A percentile compares a stretch with the other conserved stretches of the same genome.
phyloP scores from a whole-genome alignment of 2,329 filamentous ascomycete genomes.

The Pseudocercospora vitis region DNA sequence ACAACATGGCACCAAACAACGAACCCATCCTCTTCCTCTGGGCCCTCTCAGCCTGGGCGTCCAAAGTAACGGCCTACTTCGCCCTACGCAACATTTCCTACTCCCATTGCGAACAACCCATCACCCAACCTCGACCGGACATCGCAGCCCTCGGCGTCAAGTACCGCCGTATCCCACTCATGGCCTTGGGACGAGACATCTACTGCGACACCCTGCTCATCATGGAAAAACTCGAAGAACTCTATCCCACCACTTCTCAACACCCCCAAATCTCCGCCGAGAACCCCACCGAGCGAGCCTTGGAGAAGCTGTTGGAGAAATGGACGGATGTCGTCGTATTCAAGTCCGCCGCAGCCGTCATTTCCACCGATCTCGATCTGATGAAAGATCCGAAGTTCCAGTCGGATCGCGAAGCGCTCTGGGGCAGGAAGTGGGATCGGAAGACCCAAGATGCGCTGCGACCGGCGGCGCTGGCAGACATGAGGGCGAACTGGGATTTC shows the following conservation, averaged over 20 bases:
- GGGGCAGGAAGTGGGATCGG: conserved; percentile 34
- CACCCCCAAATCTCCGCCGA: conserved; percentile 38
- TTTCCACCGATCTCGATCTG: conserved; percentile 58
- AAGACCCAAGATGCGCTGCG: conserved; percentile 11
- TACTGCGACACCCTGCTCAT: conserved; percentile 72
- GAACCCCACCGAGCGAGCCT: conserved; percentile 54
- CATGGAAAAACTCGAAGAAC: conserved; percentile 60
- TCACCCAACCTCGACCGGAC: conserved; percentile 11
- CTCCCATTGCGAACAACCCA: conserved; percentile 55
- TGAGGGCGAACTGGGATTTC: conserved; percentile 20
- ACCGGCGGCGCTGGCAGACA: conserved; percentile 18
- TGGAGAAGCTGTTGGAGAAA: conserved; percentile 59
- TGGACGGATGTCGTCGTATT: conserved; percentile 53
- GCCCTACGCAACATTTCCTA: conserved; percentile 64
- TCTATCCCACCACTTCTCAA: conserved; percentile 46
- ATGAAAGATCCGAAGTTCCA: conserved; percentile 60
- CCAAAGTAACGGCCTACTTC: conserved; percentile 67
- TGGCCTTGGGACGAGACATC: conserved; percentile 65
- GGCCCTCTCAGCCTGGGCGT: conserved; percentile 63
- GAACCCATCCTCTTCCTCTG: conserved; percentile 63
- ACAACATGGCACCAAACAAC: conserved; percentile 5
- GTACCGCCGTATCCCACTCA: conserved; percentile 69
- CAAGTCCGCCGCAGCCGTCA: conserved; percentile 50
- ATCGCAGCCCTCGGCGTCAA: conserved; percentile 55
- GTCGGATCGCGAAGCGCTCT: conserved; percentile 56